phyloP scores from a whole-genome alignment of 2,329 filamentous ascomycete genomes.

The Calonectria honghensis region DNA sequence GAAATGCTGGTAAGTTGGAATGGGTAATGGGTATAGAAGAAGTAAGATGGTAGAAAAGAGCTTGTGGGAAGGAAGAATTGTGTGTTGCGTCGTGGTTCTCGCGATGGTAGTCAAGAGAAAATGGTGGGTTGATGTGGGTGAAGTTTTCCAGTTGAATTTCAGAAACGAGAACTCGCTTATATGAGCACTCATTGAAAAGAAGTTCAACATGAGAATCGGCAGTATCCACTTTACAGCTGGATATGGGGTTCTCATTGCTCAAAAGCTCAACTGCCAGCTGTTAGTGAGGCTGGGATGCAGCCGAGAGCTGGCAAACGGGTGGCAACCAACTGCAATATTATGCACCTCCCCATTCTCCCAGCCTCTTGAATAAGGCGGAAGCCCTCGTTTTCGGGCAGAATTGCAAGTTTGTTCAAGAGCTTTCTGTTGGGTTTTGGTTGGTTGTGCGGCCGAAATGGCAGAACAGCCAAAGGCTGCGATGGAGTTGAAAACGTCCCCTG shows the following conservation, averaged over 20 bases:
- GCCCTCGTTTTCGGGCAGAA: no score
- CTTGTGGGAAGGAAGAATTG: neutral
- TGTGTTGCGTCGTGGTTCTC: conserved; percentile 9
- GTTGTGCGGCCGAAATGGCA: neutral
- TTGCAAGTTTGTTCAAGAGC: neutral
- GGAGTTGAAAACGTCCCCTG: neutral
- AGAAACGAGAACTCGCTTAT: conserved; percentile 16
- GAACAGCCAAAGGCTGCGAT: neutral
- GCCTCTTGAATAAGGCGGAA: neutral
- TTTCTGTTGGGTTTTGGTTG: neutral
- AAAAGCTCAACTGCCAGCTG: conserved; percentile 20
- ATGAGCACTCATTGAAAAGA: neutral
- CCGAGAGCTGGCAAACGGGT: conserved; percentile 11
- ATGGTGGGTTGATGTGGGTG: conserved; percentile 12
- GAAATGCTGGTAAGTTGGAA: neutral
- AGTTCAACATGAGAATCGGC: neutral
- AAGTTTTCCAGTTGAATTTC: conserved; percentile 16
- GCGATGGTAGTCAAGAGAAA: conserved; percentile 13
- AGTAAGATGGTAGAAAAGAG: neutral
- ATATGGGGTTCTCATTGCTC: neutral
- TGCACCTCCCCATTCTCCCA: conserved; percentile 5
- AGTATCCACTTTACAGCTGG: neutral
- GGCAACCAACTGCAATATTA: conserved; percentile 13
- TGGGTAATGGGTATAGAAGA: neutral
- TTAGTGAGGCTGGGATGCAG: conserved; percentile 4